A percentile compares a stretch with the other conserved stretches of the same genome.
These are phyloP conservation scores for Olyra latifolia DNA, from an alignment of 176 grass and related monocot species.

Conservation along the genomic window DNA sequence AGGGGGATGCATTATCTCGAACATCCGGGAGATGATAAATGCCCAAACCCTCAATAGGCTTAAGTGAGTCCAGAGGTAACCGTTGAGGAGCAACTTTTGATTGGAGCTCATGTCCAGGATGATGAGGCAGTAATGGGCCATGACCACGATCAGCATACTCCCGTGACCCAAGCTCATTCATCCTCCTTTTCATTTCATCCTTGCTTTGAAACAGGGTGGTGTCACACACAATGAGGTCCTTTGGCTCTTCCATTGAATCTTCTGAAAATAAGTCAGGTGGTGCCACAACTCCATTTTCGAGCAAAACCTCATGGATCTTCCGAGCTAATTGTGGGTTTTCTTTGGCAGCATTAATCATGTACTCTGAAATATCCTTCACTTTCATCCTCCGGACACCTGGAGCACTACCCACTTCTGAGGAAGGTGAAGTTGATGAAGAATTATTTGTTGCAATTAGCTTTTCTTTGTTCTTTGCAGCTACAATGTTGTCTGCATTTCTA, in stretches of 20 bases:
- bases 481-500: conserved; percentile 4
- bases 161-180: conserved; percentile 50
- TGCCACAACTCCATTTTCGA: conserved; percentile 94
- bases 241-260: conserved; percentile 66
- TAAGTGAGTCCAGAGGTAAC: conserved; percentile 46
- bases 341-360: conserved; percentile 99
- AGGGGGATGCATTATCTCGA: conserved; percentile 35
- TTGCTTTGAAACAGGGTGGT: conserved; percentile 57
- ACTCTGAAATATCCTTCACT: conserved; percentile 96
- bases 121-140: conserved; percentile 57
- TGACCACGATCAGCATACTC: conserved; percentile 52
- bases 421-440: conserved; percentile 50
- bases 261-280: conserved; percentile 93
- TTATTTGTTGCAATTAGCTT: conserved; percentile 18
- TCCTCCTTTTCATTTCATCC: conserved; percentile 64
- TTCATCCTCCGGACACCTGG: conserved; percentile 77
- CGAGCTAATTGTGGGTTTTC: conserved; percentile 90
- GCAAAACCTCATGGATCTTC: conserved; percentile 93
- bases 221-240: conserved; percentile 62
- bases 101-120: conserved; percentile 46
- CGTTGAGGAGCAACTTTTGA: conserved; percentile 37
- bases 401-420: conserved; percentile 43
- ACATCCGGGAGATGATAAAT: conserved; percentile 31
- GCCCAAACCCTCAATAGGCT: conserved; percentile 57
- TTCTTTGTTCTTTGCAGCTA: conserved; percentile 47